Base-by-base conservation (phyloP, 768 basidiomycete species). In the Tylopilus subfusipes region DNA sequence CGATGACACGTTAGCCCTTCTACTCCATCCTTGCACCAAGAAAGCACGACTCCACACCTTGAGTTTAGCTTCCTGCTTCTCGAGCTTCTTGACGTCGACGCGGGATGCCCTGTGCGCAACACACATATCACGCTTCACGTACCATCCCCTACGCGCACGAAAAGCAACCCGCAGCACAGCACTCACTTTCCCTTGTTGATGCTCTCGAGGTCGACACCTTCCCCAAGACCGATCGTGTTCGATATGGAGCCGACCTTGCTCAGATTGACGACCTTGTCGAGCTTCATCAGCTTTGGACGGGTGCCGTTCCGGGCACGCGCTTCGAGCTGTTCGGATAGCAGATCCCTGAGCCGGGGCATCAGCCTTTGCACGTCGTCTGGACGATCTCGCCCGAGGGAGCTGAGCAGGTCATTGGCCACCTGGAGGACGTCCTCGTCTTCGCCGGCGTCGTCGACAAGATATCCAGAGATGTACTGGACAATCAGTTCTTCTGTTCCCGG, bases 61-160 rank as follows among this genome's bases (percentile, higher is more conserved):
- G 62, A 98, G 83, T 70, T 99, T 99, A 1, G 93, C 93, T 72
- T 99, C 97, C 63, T 93, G 90, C 72, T 97, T 96, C 74, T 96
- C 93, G 10, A 97, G 82, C 65, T 95, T 95, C 73, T 94, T 96
- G 56, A 97, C 82, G 74, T 97, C 93, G 44, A 97, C 93, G 27
- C 88, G 85, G 34, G 91, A 92, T 31, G 89, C 90, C 73, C 93
- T 91, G 58, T 53, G 65, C 48, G 61, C 55, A 56, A 56, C 51
- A 48, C 43, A 49, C 9, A 39, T 40, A 52, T 46, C 59, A 25
- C 22, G 9, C 36, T 22, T 10, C 39, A 14, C 36, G 21, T n/a
- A 29, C 50, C 34, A 27, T 42, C 52, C 34, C 42, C 7, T 33
- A 43, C 42, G 46, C 42, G 47, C 56, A 53, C 34, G 34, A 24